Conservation (phyloP, 805 yeast genomes). For the Saccharomycopsis schoenii region DNA sequence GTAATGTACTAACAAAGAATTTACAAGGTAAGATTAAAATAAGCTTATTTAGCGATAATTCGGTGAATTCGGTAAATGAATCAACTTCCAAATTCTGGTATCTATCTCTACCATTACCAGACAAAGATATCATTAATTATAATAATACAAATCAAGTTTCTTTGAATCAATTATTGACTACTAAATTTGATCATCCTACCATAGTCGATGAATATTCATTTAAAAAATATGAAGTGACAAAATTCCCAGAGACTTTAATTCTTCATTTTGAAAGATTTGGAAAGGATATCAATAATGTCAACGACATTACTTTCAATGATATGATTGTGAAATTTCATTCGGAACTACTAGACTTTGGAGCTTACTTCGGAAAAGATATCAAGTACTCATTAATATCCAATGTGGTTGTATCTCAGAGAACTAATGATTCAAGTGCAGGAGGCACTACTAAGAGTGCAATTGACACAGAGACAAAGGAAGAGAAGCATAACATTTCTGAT, state of each 20-base stretch:
- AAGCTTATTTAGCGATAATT: constrained; percentile 20
- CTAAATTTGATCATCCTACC: constrained; percentile 28
- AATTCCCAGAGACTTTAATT: constrained; percentile 44
- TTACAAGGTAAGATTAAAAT: constrained; percentile 47
- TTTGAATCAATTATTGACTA: constrained; percentile 28
- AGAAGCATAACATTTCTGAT: neutral
- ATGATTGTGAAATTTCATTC: constrained; percentile 27
- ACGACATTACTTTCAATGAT: constrained; percentile 42
- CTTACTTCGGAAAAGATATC: constrained; percentile 14
- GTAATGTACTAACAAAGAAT: constrained; percentile 25
- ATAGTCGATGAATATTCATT: constrained; percentile 29
- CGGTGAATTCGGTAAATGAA: constrained; percentile 19
- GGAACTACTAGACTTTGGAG: constrained; percentile 28
- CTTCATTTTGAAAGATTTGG: constrained; percentile 48
- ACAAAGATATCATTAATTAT: constrained; percentile 36
- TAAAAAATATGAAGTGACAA: constrained; percentile 13
- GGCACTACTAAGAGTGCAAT: neutral
- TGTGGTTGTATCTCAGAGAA: constrained; percentile 25
- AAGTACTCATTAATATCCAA: constrained; percentile 41
- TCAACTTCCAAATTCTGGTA: constrained; percentile 36
- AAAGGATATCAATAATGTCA: constrained; percentile 29
- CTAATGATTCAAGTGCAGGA: neutral
- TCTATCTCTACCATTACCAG: constrained; percentile 51
- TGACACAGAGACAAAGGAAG: neutral
- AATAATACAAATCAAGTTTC: constrained; percentile 31